Conservation (phyloP, 2,329 filamentous ascomycete genomes). For the Fusarium verticillioides region DNA sequence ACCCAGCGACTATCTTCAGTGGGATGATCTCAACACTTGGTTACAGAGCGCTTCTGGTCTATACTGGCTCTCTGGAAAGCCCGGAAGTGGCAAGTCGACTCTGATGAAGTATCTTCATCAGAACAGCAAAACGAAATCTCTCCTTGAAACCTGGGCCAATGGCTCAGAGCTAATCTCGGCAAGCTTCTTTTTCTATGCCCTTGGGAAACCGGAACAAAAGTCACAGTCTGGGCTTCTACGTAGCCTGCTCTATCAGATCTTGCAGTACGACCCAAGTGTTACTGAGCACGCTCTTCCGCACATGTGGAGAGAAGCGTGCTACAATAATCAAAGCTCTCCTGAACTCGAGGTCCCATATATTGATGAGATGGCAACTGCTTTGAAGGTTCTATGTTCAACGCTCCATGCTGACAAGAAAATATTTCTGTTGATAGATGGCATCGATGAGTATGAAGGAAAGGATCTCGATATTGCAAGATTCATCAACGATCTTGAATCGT, state of each 20-base stretch:
- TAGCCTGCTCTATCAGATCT: not conserved
- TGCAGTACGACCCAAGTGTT: not conserved
- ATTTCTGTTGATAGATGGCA: not conserved
- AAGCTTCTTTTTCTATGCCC: not conserved
- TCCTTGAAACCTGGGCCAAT: rapidly evolving
- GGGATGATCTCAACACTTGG: not conserved
- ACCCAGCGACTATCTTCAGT: rapidly evolving
- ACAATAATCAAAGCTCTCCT: rapidly evolving
- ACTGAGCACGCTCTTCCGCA: not conserved
- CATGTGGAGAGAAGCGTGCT: not conserved
- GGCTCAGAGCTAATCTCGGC: rapidly evolving
- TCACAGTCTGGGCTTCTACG: not conserved
- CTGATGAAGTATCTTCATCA: not conserved
- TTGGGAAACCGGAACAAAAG: not conserved
- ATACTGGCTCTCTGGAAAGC: not conserved
- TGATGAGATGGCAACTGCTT: not conserved
- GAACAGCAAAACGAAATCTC: rapidly evolving
- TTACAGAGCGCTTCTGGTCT: not conserved
- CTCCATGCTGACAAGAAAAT: not conserved
- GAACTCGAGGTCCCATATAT: not conserved
- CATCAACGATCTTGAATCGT: not conserved
- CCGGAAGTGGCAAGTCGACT: not conserved
- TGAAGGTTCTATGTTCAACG: rapidly evolving
- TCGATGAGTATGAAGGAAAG: not conserved
- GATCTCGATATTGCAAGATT: not conserved